phyloP scores from a whole-genome alignment of 345 rosid species.

The Aethionema arabicum region DNA sequence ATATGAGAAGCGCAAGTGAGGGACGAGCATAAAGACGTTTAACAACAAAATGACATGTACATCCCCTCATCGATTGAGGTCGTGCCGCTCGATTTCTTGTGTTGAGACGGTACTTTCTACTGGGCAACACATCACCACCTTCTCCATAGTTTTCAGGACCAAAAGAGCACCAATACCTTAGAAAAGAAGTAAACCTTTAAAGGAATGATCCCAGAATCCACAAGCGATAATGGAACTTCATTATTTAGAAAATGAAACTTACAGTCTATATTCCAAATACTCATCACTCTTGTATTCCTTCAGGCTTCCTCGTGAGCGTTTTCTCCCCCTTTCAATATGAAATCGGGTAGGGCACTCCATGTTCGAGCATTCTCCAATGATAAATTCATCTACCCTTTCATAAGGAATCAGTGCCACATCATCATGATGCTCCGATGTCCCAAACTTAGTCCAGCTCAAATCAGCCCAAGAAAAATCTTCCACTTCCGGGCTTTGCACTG shows the following conservation, averaged over 20 bases:
- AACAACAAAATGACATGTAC: slow-evolving; percentile 82
- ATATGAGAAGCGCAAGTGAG: slow-evolving; percentile 68
- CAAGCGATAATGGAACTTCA: background rate
- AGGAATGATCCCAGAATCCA: background rate
- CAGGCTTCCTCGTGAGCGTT: slow-evolving; percentile 61
- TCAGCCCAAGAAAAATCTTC: slow-evolving; percentile 78
- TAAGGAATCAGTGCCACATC: slow-evolving; percentile 78
- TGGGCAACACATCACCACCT: slow-evolving; percentile 85
- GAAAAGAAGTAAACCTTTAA: background rate
- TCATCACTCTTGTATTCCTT: slow-evolving; percentile 75
- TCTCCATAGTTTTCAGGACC: slow-evolving; percentile 99
- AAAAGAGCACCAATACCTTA: slow-evolving; percentile 94
- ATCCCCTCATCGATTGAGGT: slow-evolving; percentile 98
- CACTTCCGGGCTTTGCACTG: slow-evolving; percentile 63
- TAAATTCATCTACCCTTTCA: slow-evolving; percentile 63
- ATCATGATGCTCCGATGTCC: slow-evolving; percentile 72
- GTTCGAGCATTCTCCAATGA: slow-evolving; percentile 85
- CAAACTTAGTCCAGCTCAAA: slow-evolving; percentile 77
- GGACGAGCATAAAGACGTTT: slow-evolving; percentile 82
- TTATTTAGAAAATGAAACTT: slow-evolving; percentile 33
- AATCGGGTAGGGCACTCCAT: slow-evolving; percentile 77
- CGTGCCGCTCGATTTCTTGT: slow-evolving; percentile 84
- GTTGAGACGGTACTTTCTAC: slow-evolving; percentile 80
- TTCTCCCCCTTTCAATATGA: slow-evolving; percentile 88
- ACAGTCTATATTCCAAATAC: slow-evolving; percentile 78